Base-by-base conservation (phyloP, 2,329 filamentous ascomycete species). In the Davidsoniella virescens region DNA sequence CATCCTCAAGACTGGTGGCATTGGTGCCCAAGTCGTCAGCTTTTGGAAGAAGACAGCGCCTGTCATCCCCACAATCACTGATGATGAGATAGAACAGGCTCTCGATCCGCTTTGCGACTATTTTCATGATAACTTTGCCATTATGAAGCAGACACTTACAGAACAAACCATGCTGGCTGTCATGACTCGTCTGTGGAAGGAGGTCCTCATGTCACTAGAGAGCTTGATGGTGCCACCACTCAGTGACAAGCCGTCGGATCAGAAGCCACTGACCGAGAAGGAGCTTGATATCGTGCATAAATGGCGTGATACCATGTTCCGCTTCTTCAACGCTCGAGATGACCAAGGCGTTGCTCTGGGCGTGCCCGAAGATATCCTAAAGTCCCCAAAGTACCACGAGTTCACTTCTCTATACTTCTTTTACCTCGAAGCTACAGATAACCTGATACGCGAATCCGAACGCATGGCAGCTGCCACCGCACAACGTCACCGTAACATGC, bases 181-280 rank as follows among this genome's bases (percentile, higher is more conserved):
- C 58, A 98, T 98, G 92, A 93, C 87, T 18, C 80, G 92, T 42
- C 68, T 98, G 5, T 98, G 92, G 92, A 98, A 98, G 66, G 92
- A 98, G 64, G 88, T 94, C 0, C 72, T 98, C 14, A 80, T 88
- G 58, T 93, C 90, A 1, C 84, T 96, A 55, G 92, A 98, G 65
- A 76, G 77, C 37, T 72, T 98, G 16, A 74, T 98, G 38, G 90
- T 98, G 2, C 92, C 92, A 16, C 92, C 92, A 6, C 70, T 98
- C 8, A 95, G 88, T 5, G 92, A 98, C 63, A 98, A 98, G 62
- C 85, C 83, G 4, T 94, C 87, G 1, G 75, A 77, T 53, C 90
- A 98, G 62, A 82, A 80, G 55, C 82, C 86, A 3, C 74, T 98
- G 18, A 84, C 76, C 0, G 82, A 88, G 59, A 83, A 87, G 61